These are phyloP conservation scores for Eragrostis curvula DNA, from an alignment of 176 grass and related monocot species.

Conservation along the genomic window DNA sequence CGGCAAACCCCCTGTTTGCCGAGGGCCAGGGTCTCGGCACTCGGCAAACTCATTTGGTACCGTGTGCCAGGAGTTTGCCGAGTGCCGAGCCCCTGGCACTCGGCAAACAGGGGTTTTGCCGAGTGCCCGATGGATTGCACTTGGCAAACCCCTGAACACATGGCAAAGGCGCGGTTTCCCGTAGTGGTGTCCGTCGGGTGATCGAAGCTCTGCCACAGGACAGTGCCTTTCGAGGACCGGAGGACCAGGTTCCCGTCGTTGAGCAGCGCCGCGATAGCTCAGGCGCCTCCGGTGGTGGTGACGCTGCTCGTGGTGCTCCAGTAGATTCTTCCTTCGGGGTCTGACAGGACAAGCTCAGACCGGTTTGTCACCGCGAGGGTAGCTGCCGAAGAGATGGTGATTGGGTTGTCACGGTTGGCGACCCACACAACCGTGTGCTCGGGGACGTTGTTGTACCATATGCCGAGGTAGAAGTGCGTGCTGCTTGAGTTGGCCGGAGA, in stretches of 20 bases:
- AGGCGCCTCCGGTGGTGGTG: accelerated
- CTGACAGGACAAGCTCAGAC: background rate
- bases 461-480: conserved; percentile 20
- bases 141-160: too few relatives aligned
- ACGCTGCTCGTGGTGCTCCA: conserved; percentile 4
- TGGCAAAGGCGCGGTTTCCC: too few relatives aligned
- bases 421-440: conserved; percentile 35
- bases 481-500: background rate
- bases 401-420: conserved; percentile 47
- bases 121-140: too few relatives aligned
- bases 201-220: conserved; percentile 53
- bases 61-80: too few relatives aligned
- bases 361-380: conserved; percentile 14
- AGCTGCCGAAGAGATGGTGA: background rate
- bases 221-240: background rate
- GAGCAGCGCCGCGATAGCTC: background rate
- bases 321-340: background rate
- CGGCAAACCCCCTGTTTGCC: too few relatives aligned
- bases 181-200: conserved; percentile 44
- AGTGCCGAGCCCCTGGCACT: too few relatives aligned
- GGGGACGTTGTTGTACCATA: conserved; percentile 45
- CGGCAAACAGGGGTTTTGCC: too few relatives aligned
- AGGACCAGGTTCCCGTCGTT: conserved; percentile 40
- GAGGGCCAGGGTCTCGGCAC: too few relatives aligned
- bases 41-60: too few relatives aligned